These are phyloP conservation scores for Coemansia erecta DNA, from an alignment of 192 early-diverging fungal species.

Conservation along the genomic window DNA sequence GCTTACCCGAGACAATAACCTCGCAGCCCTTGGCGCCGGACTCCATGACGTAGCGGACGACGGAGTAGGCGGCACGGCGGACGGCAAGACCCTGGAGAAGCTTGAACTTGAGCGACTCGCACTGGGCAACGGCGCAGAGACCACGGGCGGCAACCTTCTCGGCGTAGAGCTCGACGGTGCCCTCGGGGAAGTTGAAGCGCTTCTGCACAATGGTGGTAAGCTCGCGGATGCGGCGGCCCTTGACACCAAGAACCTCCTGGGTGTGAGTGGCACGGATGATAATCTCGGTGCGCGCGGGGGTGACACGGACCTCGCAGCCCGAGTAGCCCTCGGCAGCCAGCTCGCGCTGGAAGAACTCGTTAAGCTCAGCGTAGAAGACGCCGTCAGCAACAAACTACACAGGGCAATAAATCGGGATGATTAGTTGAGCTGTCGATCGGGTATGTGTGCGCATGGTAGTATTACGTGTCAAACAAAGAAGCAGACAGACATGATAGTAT, in stretches of 20 bases:
- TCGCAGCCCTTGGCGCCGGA: slow-evolving; percentile 99
- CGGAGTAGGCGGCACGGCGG: slow-evolving; percentile 96
- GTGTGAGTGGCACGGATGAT: slow-evolving; percentile 99
- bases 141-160: slow-evolving; percentile 97
- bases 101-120: slow-evolving; percentile 98
- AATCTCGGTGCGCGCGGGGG: slow-evolving; percentile 98
- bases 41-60: slow-evolving; percentile 99
- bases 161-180: slow-evolving; percentile 97
- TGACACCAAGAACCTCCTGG: slow-evolving; percentile 96
- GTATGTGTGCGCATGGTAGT: no score
- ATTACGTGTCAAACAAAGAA: no score
- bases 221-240: slow-evolving; percentile 98
- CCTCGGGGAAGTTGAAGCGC: slow-evolving; percentile 99
- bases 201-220: slow-evolving; percentile 98
- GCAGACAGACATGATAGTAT: neutral
- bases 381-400: slow-evolving; percentile 98
- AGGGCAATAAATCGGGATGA: neutral
- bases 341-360: slow-evolving; percentile 98
- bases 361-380: slow-evolving; percentile 99
- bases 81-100: slow-evolving; percentile 95
- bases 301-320: slow-evolving; percentile 99
- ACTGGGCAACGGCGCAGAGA: slow-evolving; percentile 97
- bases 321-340: slow-evolving; percentile 98
- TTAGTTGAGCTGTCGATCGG: no score
- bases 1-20: slow-evolving; percentile 98